phyloP scores from a whole-genome alignment of 2,329 filamentous ascomycete genomes.

The Paraphaeosphaeria sporulosa region DNA sequence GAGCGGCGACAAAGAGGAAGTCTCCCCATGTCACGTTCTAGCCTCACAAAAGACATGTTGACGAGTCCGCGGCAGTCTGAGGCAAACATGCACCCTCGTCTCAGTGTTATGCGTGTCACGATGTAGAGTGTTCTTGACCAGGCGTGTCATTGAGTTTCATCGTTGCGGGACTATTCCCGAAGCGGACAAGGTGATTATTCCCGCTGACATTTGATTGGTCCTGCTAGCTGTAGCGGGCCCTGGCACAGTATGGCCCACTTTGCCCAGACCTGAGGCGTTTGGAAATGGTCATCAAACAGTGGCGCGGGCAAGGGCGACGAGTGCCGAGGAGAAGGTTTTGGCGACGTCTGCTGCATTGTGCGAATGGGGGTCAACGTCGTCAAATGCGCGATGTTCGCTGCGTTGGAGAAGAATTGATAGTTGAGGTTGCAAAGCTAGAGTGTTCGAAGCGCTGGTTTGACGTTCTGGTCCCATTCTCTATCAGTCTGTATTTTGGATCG shows the following conservation, averaged over 20 bases:
- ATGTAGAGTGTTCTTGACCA: neutral
- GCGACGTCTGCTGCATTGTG: too few species aligned
- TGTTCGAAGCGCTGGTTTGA: too few species aligned
- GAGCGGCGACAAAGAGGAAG: neutral
- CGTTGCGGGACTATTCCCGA: neutral
- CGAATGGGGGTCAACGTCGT: too few species aligned
- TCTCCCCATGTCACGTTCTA: neutral
- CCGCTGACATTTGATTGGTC: neutral
- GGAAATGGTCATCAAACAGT: conserved; percentile 7
- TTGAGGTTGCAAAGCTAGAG: too few species aligned
- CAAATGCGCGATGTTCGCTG: neutral
- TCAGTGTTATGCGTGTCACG: conserved; percentile 5
- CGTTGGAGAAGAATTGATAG: neutral
- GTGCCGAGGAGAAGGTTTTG: too few species aligned
- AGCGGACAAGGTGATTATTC: neutral
- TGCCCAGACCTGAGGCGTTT: neutral
- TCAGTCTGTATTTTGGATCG: too few species aligned
- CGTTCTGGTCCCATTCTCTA: too few species aligned
- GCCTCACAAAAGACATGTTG: neutral
- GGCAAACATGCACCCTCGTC: neutral
- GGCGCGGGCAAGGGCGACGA: neutral
- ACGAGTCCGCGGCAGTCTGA: conserved; percentile 1
- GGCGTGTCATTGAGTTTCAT: conserved; percentile 5
- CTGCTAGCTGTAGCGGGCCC: neutral
- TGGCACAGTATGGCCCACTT: neutral